Evolutionary conservation across 495 filamentous ascomycete species (phyloP).

Genomic region (Durotheca rogersii): DNA sequence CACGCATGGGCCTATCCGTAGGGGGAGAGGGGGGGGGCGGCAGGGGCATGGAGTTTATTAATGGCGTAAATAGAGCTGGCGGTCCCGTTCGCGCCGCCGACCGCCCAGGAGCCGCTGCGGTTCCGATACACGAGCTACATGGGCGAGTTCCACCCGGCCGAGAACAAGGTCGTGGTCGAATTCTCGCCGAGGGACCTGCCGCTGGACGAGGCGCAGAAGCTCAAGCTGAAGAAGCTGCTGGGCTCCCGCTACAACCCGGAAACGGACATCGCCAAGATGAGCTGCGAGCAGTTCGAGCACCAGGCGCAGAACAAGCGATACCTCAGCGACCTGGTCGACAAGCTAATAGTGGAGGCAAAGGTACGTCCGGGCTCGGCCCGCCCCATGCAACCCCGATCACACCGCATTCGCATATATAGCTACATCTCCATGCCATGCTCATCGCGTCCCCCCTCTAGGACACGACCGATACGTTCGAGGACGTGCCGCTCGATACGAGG

Average conservation of each 20-base stretch:
- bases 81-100: conserved; percentile 74
- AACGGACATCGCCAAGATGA: conserved; percentile 83
- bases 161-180: conserved; percentile 90
- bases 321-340: conserved; percentile 73
- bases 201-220: conserved; percentile 64
- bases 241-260: conserved; percentile 90
- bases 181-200: conserved; percentile 69
- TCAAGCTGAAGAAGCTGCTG: conserved; percentile 83
- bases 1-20: no score
- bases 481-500: conserved; percentile 86
- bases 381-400: neutral
- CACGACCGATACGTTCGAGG: conserved; percentile 74
- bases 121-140: conserved; percentile 98
- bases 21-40: no score
- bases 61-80: conserved; percentile 63
- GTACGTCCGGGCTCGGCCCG: conserved; percentile 37
- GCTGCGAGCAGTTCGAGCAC: conserved; percentile 81
- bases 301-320: conserved; percentile 96
- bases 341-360: conserved; percentile 73
- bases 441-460: conserved; percentile 48
- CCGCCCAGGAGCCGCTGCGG: conserved; percentile 65
- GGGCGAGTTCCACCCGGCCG: conserved; percentile 89
- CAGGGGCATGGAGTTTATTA: conserved; percentile 32
- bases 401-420: neutral
- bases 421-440: neutral